A percentile compares a stretch with the other conserved stretches of the same genome.
Conservation (phyloP, 345 rosid genomes). For the Passiflora organensis region DNA sequence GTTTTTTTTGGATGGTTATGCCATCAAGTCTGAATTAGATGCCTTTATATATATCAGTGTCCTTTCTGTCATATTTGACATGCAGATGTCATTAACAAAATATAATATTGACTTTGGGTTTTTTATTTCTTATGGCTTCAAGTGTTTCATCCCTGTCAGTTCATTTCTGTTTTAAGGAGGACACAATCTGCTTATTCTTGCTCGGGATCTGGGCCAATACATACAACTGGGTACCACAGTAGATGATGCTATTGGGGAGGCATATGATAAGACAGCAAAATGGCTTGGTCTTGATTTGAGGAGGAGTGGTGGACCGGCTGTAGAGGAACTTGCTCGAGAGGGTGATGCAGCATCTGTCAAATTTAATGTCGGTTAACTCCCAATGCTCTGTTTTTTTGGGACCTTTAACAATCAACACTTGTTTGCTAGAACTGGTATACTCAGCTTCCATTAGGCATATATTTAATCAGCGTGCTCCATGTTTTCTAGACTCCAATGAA, state of each 20-base stretch:
- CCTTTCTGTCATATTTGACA: too few relatives aligned
- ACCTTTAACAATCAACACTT: neutral
- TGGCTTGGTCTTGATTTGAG: conserved; percentile 96
- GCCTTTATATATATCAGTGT: too few relatives aligned
- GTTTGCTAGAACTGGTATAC: conserved; percentile 4
- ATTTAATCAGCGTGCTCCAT: neutral
- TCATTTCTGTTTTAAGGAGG: conserved; percentile 49
- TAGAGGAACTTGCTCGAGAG: conserved; percentile 84
- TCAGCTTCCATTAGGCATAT: conserved; percentile 3
- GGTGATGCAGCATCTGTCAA: conserved; percentile 74
- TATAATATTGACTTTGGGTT: neutral
- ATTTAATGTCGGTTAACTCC: conserved; percentile 51
- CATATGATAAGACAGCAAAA: conserved; percentile 91
- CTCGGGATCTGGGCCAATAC: conserved; percentile 81
- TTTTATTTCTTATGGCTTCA: conserved; percentile 1
- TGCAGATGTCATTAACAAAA: neutral
- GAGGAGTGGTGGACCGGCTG: conserved; percentile 91
- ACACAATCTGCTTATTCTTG: conserved; percentile 81
- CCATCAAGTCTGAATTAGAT: too few relatives aligned
- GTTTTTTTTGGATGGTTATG: too few relatives aligned
- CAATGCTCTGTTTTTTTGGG: conserved; percentile 1
- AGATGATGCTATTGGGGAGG: conserved; percentile 97
- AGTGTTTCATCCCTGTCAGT: conserved; percentile 2
- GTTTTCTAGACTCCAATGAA: conserved; percentile 70
- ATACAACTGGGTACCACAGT: conserved; percentile 86